Evolutionary conservation across 148 eudicot genomes (phyloP).

Genomic region (Amaranthus palmeri): DNA sequence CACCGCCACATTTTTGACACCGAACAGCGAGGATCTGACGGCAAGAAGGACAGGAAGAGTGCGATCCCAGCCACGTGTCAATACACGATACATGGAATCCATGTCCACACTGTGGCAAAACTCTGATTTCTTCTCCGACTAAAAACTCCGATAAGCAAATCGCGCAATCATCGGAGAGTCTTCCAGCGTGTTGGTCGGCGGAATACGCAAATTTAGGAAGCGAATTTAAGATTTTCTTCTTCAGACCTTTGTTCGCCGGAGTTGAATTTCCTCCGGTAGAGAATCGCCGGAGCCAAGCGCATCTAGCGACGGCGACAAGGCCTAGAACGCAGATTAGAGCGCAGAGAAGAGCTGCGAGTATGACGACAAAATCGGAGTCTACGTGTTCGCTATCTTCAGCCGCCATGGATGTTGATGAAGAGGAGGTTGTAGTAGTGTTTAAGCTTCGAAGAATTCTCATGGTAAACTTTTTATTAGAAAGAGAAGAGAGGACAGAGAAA

Average conservation of each 20-base stretch:
- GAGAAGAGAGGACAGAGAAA: background rate
- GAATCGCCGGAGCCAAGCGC: constrained; percentile 71
- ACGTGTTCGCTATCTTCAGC: background rate
- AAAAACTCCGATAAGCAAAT: constrained; percentile 37
- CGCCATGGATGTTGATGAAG: constrained; percentile 1
- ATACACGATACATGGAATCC: constrained; percentile 65
- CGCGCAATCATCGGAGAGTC: constrained; percentile 7
- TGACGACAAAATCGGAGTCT: constrained; percentile 59
- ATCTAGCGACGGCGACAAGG: constrained; percentile 66
- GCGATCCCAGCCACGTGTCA: constrained; percentile 79
- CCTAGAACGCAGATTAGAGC: constrained; percentile 82
- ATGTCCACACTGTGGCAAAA: constrained; percentile 81
- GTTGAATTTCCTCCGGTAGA: constrained; percentile 21
- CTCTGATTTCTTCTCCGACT: constrained; percentile 56
- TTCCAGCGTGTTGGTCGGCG: background rate
- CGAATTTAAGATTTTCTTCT: background rate
- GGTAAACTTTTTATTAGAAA: background rate
- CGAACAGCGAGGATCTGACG: constrained; percentile 54
- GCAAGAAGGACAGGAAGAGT: constrained; percentile 85
- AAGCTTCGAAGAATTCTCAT: constrained; percentile 17
- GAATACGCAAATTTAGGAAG: background rate
- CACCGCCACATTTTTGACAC: constrained; percentile 35
- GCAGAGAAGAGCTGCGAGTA: constrained; percentile 76
- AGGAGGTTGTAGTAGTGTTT: constrained; percentile 1
- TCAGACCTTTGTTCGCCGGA: background rate